phyloP scores from a whole-genome alignment of 179 eudicot genomes.

The Nepenthes alata region DNA sequence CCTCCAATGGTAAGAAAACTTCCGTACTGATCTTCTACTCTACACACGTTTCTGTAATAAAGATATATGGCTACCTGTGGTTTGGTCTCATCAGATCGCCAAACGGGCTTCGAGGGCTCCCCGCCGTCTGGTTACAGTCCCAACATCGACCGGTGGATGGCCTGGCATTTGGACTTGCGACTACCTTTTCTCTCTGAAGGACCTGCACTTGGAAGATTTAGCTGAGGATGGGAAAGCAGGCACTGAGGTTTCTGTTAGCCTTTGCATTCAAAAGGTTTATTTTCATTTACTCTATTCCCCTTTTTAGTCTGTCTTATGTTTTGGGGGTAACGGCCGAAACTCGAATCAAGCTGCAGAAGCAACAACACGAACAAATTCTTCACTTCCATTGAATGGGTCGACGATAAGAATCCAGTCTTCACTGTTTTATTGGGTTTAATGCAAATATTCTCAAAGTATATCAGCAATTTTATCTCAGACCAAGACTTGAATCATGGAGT shows the following conservation, averaged over 20 bases:
- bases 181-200: conserved; percentile 22
- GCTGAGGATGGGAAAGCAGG: conserved; percentile 26
- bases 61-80: no score
- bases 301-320: no score
- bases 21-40: no score
- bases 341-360: no score
- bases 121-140: conserved; percentile 16
- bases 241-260: conserved; percentile 20
- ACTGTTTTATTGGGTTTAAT: no score
- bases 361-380: not conserved
- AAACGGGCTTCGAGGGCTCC: conserved; percentile 14
- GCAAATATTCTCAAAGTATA: no score
- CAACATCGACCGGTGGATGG: conserved; percentile 18
- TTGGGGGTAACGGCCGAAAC: no score
- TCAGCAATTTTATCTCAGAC: no score
- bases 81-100: not conserved
- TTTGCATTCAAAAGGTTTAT: conserved; percentile 26
- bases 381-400: not conserved
- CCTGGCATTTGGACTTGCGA: conserved; percentile 30
- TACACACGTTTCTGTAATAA: no score
- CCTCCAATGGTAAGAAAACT: no score
- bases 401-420: not conserved
- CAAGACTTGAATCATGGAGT: no score
- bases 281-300: not conserved
- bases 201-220: conserved; percentile 25